phyloP scores from a whole-genome alignment of 306 rosid genomes.

The Styphnolobium japonicum region DNA sequence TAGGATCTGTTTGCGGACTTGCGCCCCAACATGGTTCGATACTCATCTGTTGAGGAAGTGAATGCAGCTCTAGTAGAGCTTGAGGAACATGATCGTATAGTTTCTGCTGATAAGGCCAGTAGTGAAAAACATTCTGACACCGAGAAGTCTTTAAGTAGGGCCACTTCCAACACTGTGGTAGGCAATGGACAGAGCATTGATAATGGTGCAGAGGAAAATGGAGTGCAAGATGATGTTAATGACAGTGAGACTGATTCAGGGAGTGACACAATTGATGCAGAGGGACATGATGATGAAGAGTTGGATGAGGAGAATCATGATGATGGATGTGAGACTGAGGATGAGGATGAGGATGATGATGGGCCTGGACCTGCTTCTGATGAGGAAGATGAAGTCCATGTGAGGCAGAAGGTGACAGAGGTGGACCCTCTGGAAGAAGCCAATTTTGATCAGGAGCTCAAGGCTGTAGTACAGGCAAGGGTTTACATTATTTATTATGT shows the following conservation, averaged over 20 bases:
- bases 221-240: conserved; percentile 62
- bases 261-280: conserved; percentile 71
- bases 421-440: conserved; percentile 96
- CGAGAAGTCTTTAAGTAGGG: conserved; percentile 60
- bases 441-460: conserved; percentile 84
- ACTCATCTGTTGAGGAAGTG: conserved; percentile 76
- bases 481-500: conserved; percentile 23
- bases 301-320: conserved; percentile 82
- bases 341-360: conserved; percentile 76
- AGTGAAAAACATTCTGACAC: conserved; percentile 72
- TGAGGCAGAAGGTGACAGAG: conserved; percentile 78
- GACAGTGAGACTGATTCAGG: conserved; percentile 85
- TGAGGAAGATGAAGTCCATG: conserved; percentile 94
- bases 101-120: conserved; percentile 62
- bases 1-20: conserved; percentile 95
- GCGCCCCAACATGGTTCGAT: conserved; percentile 90
- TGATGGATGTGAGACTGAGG: conserved; percentile 78
- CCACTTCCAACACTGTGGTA: conserved; percentile 36
- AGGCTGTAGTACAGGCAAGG: conserved; percentile 89
- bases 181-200: conserved; percentile 57
- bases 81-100: conserved; percentile 70
- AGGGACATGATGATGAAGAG: conserved; percentile 80
- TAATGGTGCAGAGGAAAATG: conserved; percentile 69
- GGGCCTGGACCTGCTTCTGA: conserved; percentile 82
- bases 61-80: conserved; percentile 85